These are phyloP conservation scores for Candida cerambycidarum DNA, from an alignment of 805 yeast genomes.

Conservation along the genomic window DNA sequence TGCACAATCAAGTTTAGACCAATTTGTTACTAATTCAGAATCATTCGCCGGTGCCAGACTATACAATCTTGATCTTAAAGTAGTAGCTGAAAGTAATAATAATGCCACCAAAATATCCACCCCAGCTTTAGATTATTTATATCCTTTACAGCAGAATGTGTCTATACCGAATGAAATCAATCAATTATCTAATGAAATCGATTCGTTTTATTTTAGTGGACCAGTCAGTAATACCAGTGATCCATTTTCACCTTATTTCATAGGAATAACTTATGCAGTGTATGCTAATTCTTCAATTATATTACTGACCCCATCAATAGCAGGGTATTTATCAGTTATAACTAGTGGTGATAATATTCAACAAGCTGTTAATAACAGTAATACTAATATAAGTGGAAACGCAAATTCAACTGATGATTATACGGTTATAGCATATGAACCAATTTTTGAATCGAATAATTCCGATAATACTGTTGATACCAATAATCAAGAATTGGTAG, in stretches of 20 bases:
- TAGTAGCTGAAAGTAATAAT: conserved; percentile 42
- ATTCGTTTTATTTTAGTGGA: conserved; percentile 51
- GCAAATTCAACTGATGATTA: conserved; percentile 22
- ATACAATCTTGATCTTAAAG: conserved; percentile 58
- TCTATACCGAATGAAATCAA: conserved; percentile 50
- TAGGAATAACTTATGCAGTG: conserved; percentile 79
- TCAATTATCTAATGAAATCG: conserved; percentile 15
- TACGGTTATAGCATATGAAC: conserved; percentile 31
- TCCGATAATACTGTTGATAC: conserved; percentile 37
- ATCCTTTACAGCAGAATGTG: conserved; percentile 50
- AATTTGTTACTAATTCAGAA: conserved; percentile 63
- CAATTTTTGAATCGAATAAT: conserved; percentile 26
- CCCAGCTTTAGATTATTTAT: conserved; percentile 37
- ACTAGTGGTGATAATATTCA: conserved; percentile 35
- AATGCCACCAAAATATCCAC: conserved; percentile 24
- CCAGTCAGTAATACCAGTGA: conserved; percentile 50
- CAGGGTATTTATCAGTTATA: conserved; percentile 68
- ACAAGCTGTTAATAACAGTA: conserved; percentile 25
- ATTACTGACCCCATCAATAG: conserved; percentile 50
- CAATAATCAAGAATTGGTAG: conserved; percentile 45
- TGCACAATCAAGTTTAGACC: conserved; percentile 50
- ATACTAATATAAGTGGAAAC: conserved; percentile 6
- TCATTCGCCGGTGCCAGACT: conserved; percentile 62
- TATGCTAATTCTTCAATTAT: conserved; percentile 71
- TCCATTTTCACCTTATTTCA: conserved; percentile 41